These are phyloP conservation scores for Candida koratica DNA, from an alignment of 805 yeast genomes.

Conservation along the genomic window DNA sequence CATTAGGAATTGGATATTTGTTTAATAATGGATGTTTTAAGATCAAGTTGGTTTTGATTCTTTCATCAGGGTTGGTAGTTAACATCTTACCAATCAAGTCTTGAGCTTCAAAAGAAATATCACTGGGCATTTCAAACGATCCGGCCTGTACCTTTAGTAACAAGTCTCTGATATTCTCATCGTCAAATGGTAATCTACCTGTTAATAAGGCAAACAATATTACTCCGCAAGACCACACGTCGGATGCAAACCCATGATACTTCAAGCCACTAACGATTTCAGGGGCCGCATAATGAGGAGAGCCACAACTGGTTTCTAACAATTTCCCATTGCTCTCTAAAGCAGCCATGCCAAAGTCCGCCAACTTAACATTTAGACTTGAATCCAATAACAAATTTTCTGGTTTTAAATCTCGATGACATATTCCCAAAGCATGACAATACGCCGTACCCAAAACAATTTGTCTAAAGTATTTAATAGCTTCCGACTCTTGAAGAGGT, in stretches of 20 bases:
- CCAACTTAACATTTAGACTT: constrained; percentile 66
- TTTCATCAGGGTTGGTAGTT: constrained; percentile 62
- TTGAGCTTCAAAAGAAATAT: constrained; percentile 60
- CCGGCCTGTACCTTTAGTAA: constrained; percentile 76
- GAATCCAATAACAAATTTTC: constrained; percentile 71
- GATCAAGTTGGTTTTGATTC: constrained; percentile 67
- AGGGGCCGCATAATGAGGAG: constrained; percentile 87
- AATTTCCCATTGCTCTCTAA: constrained; percentile 66
- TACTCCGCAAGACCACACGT: constrained; percentile 87
- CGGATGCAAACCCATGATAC: constrained; percentile 82
- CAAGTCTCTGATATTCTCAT: constrained; percentile 68
- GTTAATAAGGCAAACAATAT: constrained; percentile 73
- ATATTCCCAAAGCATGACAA: constrained; percentile 74
- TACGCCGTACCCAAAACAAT: constrained; percentile 74
- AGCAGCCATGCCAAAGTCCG: constrained; percentile 91
- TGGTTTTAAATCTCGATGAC: constrained; percentile 81
- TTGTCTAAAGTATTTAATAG: constrained; percentile 73
- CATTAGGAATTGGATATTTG: constrained; percentile 48
- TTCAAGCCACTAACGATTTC: constrained; percentile 76
- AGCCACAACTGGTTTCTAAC: constrained; percentile 79
- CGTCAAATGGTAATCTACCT: constrained; percentile 81
- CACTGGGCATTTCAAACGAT: constrained; percentile 65
- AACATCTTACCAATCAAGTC: constrained; percentile 64
- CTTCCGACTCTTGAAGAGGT: constrained; percentile 66
- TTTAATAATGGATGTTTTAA: constrained; percentile 52